A percentile compares a stretch with the other conserved stretches of the same genome.
These are phyloP conservation scores for Prunus campanulata DNA, from an alignment of 306 rosid species.

Conservation along the genomic window DNA sequence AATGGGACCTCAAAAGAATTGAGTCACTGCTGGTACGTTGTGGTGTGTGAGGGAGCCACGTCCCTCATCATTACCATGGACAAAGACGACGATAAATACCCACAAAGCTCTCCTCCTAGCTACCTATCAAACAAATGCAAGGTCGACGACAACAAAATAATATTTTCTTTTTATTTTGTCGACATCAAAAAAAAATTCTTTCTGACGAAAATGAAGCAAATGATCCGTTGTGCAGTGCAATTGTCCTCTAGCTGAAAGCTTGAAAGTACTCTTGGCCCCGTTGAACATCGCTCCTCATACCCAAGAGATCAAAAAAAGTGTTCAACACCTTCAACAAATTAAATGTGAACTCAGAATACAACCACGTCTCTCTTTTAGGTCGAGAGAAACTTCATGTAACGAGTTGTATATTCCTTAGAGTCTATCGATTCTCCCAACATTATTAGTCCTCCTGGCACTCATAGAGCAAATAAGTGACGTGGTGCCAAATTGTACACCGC, in stretches of 20 bases:
- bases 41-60: constrained; percentile 4
- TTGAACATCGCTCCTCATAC: not conserved
- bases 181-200: not conserved
- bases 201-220: not conserved
- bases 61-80: not conserved
- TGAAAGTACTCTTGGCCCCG: not conserved
- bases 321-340: not conserved
- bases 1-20: not conserved
- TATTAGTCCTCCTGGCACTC: not conserved
- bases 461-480: not conserved
- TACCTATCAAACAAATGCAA: not conserved
- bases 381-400: not conserved
- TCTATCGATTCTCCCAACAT: not conserved
- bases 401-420: not conserved
- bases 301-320: too few species aligned
- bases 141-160: too few species aligned
- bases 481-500: too few species aligned
- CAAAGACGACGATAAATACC: not conserved
- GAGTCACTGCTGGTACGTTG: not conserved
- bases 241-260: not conserved
- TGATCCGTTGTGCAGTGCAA: not conserved
- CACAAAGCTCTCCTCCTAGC: not conserved
- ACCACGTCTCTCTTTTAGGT: not conserved
- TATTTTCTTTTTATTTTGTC: too few species aligned
- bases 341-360: constrained; percentile 14